phyloP scores from a whole-genome alignment of 148 eudicot species.

The Nepenthes mirabilis region DNA sequence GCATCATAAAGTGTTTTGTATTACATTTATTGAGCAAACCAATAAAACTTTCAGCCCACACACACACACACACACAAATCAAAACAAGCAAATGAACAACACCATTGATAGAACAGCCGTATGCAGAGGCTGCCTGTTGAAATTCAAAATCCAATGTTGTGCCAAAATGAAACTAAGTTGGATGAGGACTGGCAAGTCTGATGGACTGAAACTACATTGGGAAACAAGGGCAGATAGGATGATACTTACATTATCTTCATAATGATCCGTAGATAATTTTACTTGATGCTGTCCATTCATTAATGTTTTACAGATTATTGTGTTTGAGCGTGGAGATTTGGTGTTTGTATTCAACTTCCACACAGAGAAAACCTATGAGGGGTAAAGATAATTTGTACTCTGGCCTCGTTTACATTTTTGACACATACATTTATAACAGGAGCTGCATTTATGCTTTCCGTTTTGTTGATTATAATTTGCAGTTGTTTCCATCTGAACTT shows the following conservation, averaged over 20 bases:
- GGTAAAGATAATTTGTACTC: slow-evolving; percentile 26
- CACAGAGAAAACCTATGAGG: slow-evolving; percentile 74
- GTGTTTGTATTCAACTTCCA: slow-evolving; percentile 97
- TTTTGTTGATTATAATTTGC: neutral
- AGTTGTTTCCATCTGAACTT: neutral
- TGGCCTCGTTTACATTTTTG: neutral
- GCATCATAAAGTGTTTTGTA: neutral
- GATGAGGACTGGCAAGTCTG: no score
- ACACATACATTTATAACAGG: neutral
- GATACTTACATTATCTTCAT: no score
- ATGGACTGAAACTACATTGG: no score
- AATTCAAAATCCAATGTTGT: no score
- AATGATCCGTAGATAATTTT: neutral
- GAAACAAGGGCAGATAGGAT: no score
- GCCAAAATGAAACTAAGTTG: no score
- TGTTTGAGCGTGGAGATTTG: slow-evolving; percentile 87
- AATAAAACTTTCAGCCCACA: neutral
- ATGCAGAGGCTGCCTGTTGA: no score
- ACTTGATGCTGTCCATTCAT: neutral
- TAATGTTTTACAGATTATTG: slow-evolving; percentile 58
- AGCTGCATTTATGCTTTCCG: neutral
- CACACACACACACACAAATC: no score
- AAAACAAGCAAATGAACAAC: no score
- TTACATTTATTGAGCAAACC: neutral
- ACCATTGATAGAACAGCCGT: no score